phyloP scores from a whole-genome alignment of 257 asterid genomes.

The Lycium ferocissimum region DNA sequence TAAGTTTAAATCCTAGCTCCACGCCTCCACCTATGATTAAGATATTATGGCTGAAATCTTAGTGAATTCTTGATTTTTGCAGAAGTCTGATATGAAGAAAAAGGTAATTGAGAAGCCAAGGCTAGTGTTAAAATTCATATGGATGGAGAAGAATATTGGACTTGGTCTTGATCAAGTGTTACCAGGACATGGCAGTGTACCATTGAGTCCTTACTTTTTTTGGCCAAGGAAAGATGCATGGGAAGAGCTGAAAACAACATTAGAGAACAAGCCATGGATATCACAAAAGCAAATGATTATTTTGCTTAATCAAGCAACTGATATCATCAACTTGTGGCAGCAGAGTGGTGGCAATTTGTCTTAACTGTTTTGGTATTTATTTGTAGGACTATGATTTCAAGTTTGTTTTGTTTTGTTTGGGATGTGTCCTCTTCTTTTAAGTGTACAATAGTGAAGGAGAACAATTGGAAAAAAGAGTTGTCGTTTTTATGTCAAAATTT shows the following conservation, averaged over 20 bases:
- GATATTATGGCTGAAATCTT: not conserved
- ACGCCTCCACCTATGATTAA: not conserved
- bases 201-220: conserved; percentile 56
- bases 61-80: conserved; percentile 31
- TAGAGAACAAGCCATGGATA: conserved; percentile 59
- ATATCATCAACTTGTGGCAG: conserved; percentile 62
- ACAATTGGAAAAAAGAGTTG: not conserved
- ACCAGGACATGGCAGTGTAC: conserved; percentile 55
- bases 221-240: conserved; percentile 69
- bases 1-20: too few species aligned
- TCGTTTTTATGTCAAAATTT: not conserved
- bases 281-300: conserved; percentile 63
- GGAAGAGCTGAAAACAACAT: conserved; percentile 55
- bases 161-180: conserved; percentile 50
- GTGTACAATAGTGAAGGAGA: conserved; percentile 9
- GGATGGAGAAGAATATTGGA: conserved; percentile 66
- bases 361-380: conserved; percentile 5
- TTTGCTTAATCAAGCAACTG: conserved; percentile 61
- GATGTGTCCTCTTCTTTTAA: not conserved
- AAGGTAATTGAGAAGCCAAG: conserved; percentile 45
- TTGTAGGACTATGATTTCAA: not conserved
- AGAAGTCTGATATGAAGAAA: conserved; percentile 39
- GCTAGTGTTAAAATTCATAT: conserved; percentile 55
- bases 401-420: conserved; percentile 4
- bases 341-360: conserved; percentile 61